Evolutionary conservation across 2,329 filamentous ascomycete genomes (phyloP), one percentile per base, ranked within the genome.

Genomic region (Cryoendolithus antarcticus): DNA sequence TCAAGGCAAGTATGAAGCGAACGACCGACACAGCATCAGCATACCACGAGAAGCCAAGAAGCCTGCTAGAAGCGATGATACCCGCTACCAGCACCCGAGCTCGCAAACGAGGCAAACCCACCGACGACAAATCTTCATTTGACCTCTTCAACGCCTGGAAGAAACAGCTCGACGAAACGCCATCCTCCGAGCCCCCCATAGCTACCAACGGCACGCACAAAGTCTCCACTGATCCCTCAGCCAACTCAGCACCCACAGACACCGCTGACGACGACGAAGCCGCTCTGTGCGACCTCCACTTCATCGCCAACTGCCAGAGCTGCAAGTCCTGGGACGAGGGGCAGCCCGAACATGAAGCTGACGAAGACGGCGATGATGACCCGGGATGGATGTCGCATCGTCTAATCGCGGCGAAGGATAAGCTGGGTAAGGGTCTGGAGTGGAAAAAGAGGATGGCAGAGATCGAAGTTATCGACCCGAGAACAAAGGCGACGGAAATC

Each of bases 371-470:
- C 2, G 65, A 68, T 10, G 67, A 67, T 12, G 65, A 69, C 37
- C 69, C 74, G 35, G 79, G 77, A 6, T 96, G 89, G 88, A 84
- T 95, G 77, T 76, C 75, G 3, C 89, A 96, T 59, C 71, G 76
- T 7, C 68, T 98, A 28, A 84, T 74, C 34, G 96, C 95, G 59
- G 82, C 81, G 30, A 91, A 88, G 45, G 91, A 96, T 52, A 82
- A 80, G 47, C 62, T 95, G 4, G 91, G 91, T 12, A 96, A 96
- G 57, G 77, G 96, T 61, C 62, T 96, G 38, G 85, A 75, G 38
- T 94, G 91, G 72, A 85, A 89, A 56, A 80, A 77, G 62, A 88
- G 91, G 61, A 88, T 89, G 39, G 86, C 91, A 54, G 86, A 95
- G 42, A 57, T 60, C 30, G 85, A 95, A 53, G 86, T 96, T 3